These are phyloP conservation scores for Eugenia klotzschiana DNA, from an alignment of 441 rosid genomes.

Conservation along the genomic window DNA sequence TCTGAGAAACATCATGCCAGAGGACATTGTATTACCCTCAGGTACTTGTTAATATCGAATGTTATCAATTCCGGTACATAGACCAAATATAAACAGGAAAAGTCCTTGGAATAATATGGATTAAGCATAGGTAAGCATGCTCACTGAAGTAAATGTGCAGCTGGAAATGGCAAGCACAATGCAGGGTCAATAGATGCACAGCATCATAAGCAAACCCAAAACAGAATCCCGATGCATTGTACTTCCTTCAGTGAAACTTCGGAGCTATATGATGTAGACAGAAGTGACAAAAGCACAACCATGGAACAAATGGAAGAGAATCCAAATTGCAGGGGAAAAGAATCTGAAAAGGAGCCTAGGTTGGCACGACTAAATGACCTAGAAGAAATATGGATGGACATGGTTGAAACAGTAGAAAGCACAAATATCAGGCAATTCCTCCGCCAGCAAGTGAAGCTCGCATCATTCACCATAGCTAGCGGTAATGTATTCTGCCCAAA, in stretches of 20 bases:
- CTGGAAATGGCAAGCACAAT: background rate
- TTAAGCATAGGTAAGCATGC: background rate
- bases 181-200: background rate
- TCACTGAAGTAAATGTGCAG: background rate
- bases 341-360: background rate
- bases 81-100: background rate
- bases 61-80: too few species aligned
- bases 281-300: background rate
- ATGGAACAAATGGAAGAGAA: background rate
- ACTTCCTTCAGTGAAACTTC: background rate
- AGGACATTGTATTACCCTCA: background rate
- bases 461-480: conserved; percentile 15
- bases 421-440: conserved; percentile 11
- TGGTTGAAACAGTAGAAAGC: conserved; percentile 9
- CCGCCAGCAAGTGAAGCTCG: conserved; percentile 11
- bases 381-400: conserved; percentile 8
- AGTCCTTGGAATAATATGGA: background rate
- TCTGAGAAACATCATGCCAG: background rate
- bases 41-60: background rate
- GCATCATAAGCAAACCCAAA: background rate
- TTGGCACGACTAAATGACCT: background rate
- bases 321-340: background rate
- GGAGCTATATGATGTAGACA: background rate
- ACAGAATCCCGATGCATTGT: background rate
- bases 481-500: conserved; percentile 1